A percentile compares a stretch with the other conserved stretches of the same genome.
Evolutionary conservation across 805 yeast species (phyloP).

Genomic region (Candida taoyuanica): DNA sequence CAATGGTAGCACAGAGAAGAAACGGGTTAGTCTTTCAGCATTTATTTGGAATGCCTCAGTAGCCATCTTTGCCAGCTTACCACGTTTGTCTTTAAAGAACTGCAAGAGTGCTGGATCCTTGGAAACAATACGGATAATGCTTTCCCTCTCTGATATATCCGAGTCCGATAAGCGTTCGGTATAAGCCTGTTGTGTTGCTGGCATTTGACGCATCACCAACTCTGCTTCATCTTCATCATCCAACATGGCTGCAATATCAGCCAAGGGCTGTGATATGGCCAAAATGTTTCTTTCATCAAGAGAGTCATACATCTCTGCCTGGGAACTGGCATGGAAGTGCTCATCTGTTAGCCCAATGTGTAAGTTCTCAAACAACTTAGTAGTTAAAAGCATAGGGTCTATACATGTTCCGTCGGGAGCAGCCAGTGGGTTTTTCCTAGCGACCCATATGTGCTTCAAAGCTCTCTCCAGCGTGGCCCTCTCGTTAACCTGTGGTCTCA

Average conservation of each 20-base stretch:
- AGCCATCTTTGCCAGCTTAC: conserved; percentile 27
- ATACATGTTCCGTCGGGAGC: conserved; percentile 46
- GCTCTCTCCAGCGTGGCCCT: conserved; percentile 41
- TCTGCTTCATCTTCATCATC: conserved; percentile 32
- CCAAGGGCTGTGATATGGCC: conserved; percentile 45
- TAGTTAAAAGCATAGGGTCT: conserved; percentile 48
- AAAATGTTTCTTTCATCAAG: conserved; percentile 15
- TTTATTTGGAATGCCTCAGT: conserved; percentile 2
- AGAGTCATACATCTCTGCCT: conserved; percentile 21
- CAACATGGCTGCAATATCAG: conserved; percentile 38
- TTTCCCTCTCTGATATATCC: conserved; percentile 27
- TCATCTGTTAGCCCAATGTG: conserved; percentile 51
- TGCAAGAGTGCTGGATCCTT: conserved; percentile 50
- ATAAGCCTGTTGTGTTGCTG: conserved; percentile 40
- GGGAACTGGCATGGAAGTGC: conserved; percentile 29
- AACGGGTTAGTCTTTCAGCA: conserved; percentile 43
- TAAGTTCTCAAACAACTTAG: conserved; percentile 45
- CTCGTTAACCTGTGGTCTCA: conserved; percentile 44
- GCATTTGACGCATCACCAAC: conserved; percentile 14
- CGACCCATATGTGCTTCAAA: conserved; percentile 52
- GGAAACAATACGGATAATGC: conserved; percentile 35
- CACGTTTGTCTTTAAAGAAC: conserved; percentile 30
- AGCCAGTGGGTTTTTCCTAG: conserved; percentile 38
- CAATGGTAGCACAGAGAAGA: conserved; percentile 42
- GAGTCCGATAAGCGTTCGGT: conserved; percentile 19